phyloP scores from a whole-genome alignment of 768 basidiomycete species.

The Amanita rubescens region DNA sequence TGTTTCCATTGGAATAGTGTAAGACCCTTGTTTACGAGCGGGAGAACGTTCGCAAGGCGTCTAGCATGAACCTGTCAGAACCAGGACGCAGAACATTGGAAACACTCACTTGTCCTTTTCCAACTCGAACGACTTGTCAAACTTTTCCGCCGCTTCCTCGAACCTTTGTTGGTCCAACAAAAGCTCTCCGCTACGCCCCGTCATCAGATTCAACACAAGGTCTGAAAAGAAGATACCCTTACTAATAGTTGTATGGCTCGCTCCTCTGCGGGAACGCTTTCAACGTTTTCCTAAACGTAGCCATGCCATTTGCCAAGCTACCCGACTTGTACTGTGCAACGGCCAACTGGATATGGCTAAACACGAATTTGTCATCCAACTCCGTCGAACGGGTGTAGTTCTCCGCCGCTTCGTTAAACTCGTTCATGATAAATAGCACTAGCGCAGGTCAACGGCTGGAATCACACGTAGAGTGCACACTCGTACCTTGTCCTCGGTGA shows the following conservation, averaged over 20 bases:
- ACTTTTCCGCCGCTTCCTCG: slow-evolving; percentile 85
- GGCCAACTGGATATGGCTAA: slow-evolving; percentile 94
- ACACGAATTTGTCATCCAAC: slow-evolving; percentile 85
- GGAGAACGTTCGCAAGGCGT: slow-evolving; percentile 72
- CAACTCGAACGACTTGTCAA: slow-evolving; percentile 85
- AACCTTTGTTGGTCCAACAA: slow-evolving; percentile 87
- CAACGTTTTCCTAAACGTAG: slow-evolving; percentile 81
- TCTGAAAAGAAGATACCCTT: slow-evolving; percentile 15
- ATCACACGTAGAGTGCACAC: not conserved
- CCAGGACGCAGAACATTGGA: not conserved
- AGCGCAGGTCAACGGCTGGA: not conserved
- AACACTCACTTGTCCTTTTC: slow-evolving; percentile 60
- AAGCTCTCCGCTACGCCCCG: slow-evolving; percentile 71
- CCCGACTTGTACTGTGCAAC: slow-evolving; percentile 95
- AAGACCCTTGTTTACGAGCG: slow-evolving; percentile 96
- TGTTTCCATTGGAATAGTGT: slow-evolving; percentile 95
- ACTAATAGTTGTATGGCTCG: slow-evolving; percentile 96
- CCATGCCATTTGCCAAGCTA: slow-evolving; percentile 75
- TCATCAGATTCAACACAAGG: not conserved
- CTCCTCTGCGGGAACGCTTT: slow-evolving; percentile 78
- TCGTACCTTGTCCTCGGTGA: slow-evolving; percentile 90
- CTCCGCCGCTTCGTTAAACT: slow-evolving; percentile 77
- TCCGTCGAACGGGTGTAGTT: slow-evolving; percentile 90
- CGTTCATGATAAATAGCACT: slow-evolving; percentile 95
- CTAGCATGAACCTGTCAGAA: slow-evolving; percentile 11